Conservation (phyloP, 176 grass and related monocot genomes). For the Luzula sylvatica region DNA sequence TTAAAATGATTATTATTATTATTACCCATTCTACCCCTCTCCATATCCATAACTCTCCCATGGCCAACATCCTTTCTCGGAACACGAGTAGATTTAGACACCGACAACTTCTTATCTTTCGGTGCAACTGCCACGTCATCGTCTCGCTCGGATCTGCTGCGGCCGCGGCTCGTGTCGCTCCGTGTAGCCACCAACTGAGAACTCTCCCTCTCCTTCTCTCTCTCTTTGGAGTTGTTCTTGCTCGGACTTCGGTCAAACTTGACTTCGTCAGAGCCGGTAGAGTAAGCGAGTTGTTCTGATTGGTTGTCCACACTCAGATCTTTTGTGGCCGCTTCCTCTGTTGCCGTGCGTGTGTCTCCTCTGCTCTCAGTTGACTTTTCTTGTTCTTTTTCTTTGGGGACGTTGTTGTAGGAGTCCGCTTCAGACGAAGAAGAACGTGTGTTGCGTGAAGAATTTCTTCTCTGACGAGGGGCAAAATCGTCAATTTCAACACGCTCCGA, state of each 20-base stretch:
- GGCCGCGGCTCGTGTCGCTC: constrained; percentile 10
- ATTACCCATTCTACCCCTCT: constrained; percentile 15
- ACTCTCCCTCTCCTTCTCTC: constrained; percentile 1
- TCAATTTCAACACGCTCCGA: constrained; percentile 29
- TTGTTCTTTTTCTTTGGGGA: neutral
- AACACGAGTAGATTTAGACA: too few relatives aligned
- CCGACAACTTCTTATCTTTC: too few relatives aligned
- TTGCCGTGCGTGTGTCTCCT: constrained; percentile 37
- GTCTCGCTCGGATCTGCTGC: constrained; percentile 17
- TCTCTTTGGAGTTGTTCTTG: constrained; percentile 14
- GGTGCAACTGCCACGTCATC: constrained; percentile 15
- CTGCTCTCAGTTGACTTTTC: constrained; percentile 37
- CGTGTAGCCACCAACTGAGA: constrained; percentile 1
- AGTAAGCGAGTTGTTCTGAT: constrained; percentile 43
- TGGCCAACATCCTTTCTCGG: too few relatives aligned
- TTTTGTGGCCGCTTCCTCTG: constrained; percentile 31
- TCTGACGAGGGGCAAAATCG: constrained; percentile 7
- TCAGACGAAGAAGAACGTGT: too few relatives aligned
- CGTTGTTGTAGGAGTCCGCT: too few relatives aligned
- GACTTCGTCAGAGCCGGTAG: constrained; percentile 52
- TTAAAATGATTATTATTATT: constrained; percentile 10
- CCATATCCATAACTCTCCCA: neutral
- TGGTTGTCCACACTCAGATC: constrained; percentile 53
- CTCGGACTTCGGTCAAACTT: constrained; percentile 51
- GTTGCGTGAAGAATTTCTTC: neutral